These are phyloP conservation scores for Microdochium trichocladiopsis DNA, from an alignment of 2,329 filamentous ascomycete species.

Conservation along the genomic window DNA sequence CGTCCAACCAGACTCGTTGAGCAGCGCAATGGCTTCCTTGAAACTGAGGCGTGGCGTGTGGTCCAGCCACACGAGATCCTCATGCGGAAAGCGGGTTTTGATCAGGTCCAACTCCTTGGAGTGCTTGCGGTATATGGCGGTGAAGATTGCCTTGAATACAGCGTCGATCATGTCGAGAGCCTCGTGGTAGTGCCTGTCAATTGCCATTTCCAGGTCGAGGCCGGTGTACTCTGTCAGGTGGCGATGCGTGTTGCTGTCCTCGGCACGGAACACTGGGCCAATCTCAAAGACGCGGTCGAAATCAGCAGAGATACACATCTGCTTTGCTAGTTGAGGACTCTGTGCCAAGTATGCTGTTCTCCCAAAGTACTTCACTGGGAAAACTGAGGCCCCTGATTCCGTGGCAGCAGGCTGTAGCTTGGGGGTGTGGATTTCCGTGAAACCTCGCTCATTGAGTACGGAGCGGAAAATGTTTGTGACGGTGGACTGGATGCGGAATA, in stretches of 20 bases:
- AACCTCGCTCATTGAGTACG: constrained; percentile 66
- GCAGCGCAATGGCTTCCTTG: constrained; percentile 68
- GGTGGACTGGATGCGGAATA: constrained; percentile 80
- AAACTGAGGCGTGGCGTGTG: constrained; percentile 79
- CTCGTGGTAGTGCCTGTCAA: constrained; percentile 85
- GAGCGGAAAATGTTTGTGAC: constrained; percentile 75
- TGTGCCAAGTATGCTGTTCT: constrained; percentile 83
- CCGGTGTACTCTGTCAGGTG: constrained; percentile 94
- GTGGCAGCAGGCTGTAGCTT: constrained; percentile 87
- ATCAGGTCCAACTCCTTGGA: constrained; percentile 68
- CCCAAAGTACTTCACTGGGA: constrained; percentile 87
- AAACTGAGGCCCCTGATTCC: constrained; percentile 86
- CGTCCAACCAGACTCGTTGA: constrained; percentile 70
- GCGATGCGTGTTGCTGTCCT: constrained; percentile 92
- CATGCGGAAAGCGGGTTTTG: constrained; percentile 78
- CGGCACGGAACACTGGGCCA: constrained; percentile 84
- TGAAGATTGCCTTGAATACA: constrained; percentile 74
- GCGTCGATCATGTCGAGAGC: constrained; percentile 72
- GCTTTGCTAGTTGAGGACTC: constrained; percentile 86
- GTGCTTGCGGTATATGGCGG: constrained; percentile 61
- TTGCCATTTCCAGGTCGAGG: constrained; percentile 86
- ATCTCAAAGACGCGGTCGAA: constrained; percentile 87
- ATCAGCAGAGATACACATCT: constrained; percentile 86
- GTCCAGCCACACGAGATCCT: constrained; percentile 81
- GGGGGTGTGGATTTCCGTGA: constrained; percentile 90